Conservation (phyloP, 108 stramenopile genomes). For the Conticribra weissflogii region DNA sequence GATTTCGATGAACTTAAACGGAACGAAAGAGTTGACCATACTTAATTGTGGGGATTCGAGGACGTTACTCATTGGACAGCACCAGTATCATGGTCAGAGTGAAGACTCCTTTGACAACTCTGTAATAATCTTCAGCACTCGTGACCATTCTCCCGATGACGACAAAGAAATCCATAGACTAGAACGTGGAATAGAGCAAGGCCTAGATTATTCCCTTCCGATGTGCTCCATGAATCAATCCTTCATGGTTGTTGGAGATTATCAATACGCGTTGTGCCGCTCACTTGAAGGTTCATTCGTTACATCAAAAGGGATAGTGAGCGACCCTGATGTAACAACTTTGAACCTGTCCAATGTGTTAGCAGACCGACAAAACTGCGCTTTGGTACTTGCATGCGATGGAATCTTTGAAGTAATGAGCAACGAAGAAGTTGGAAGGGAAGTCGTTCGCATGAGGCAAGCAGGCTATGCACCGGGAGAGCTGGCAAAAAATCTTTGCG, state of each 20-base stretch:
- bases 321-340: conserved; percentile 62
- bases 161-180: conserved; percentile 63
- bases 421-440: conserved; percentile 70
- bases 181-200: conserved; percentile 47
- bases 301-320: conserved; percentile 80
- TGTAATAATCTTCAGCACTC: conserved; percentile 60
- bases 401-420: conserved; percentile 85
- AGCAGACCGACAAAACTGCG: conserved; percentile 47
- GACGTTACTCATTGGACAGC: conserved; percentile 56
- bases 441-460: conserved; percentile 56
- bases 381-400: conserved; percentile 72
- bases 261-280: conserved; percentile 72
- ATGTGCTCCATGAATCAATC: conserved; percentile 58
- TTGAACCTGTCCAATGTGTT: conserved; percentile 30
- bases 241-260: conserved; percentile 67
- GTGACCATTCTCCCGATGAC: conserved; percentile 71
- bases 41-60: conserved; percentile 85
- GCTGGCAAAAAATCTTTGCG: conserved; percentile 68
- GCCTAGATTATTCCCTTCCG: conserved; percentile 67
- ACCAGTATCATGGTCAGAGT: not conserved
- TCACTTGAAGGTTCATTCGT: conserved; percentile 74
- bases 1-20: conserved; percentile 52
- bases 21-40: conserved; percentile 53
- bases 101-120: conserved; percentile 32
- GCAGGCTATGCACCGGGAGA: conserved; percentile 55